Conservation (phyloP, 805 yeast genomes). For the Saturnispora besseyi region DNA sequence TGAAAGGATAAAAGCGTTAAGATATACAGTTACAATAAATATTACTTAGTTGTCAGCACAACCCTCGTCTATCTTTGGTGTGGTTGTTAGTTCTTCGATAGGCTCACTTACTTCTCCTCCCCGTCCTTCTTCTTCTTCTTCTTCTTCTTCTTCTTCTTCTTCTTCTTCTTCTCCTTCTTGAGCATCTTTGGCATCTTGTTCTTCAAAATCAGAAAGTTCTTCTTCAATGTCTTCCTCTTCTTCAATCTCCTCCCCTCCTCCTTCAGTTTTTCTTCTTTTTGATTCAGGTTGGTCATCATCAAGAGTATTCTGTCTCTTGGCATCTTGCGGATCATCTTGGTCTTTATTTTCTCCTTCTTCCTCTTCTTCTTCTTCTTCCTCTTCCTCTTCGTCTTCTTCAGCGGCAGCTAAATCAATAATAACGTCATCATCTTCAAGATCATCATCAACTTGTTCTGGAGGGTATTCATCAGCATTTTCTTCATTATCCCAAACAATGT, state of each 20-base stretch:
- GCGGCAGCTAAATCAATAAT: slow-evolving; percentile 41
- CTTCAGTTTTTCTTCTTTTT: slow-evolving; percentile 23
- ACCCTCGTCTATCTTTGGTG: slow-evolving; percentile 8
- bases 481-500: slow-evolving; percentile 89
- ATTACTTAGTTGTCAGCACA: background rate
- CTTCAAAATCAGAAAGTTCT: slow-evolving; percentile 30
- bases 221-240: slow-evolving; percentile 36
- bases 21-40: background rate
- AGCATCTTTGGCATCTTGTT: slow-evolving; percentile 22
- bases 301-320: slow-evolving; percentile 32
- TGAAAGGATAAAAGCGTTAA: background rate
- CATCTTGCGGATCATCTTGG: slow-evolving; percentile 34
- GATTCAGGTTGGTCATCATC: slow-evolving; percentile 33
- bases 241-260: slow-evolving; percentile 13
- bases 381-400: slow-evolving; percentile 32
- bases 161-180: slow-evolving; percentile 15
- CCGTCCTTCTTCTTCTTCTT: slow-evolving; percentile 17
- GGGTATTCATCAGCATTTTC: slow-evolving; percentile 57
- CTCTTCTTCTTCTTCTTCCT: slow-evolving; percentile 26
- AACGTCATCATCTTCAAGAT: slow-evolving; percentile 40
- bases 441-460: slow-evolving; percentile 66
- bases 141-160: slow-evolving; percentile 13
- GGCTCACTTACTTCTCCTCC: slow-evolving; percentile 12
- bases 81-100: slow-evolving; percentile 10
- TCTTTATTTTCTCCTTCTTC: slow-evolving; percentile 22